Evolutionary conservation across 306 rosid genomes (phyloP).

Genomic region (Malus sylvestris): DNA sequence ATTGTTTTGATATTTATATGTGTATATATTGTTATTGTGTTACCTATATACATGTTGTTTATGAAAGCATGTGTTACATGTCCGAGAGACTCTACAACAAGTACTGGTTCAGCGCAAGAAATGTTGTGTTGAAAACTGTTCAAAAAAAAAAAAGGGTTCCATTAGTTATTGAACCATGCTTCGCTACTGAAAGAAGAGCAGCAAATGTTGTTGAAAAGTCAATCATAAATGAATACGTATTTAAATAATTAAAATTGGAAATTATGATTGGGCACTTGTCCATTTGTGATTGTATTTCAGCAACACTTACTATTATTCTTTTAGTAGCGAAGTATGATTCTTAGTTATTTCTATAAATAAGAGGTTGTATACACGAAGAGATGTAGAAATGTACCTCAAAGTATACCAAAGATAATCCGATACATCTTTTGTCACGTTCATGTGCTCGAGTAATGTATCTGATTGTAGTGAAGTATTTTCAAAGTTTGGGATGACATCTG

Average conservation of each 20-base stretch:
- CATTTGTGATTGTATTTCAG: too few species aligned
- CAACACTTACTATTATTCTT: too few species aligned
- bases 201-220: accelerated
- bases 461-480: constrained; percentile 38
- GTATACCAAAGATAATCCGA: constrained; percentile 75
- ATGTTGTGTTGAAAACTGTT: constrained; percentile 42
- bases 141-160: background rate
- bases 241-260: too few species aligned
- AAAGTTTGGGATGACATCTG: constrained; percentile 39
- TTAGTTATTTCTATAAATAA: too few species aligned
- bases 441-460: constrained; percentile 53
- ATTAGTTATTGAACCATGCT: too few species aligned
- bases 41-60: constrained; percentile 41
- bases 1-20: too few species aligned
- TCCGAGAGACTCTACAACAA: constrained; percentile 38
- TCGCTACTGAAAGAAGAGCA: too few species aligned
- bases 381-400: constrained; percentile 32
- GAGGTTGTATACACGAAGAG: background rate
- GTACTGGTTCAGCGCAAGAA: constrained; percentile 47
- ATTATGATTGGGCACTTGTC: too few species aligned
- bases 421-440: constrained; percentile 58
- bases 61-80: constrained; percentile 58
- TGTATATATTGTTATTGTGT: background rate
- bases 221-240: too few species aligned
- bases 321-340: too few species aligned